Conservation (phyloP, 2,329 filamentous ascomycete species). For the Neonectria neomacrospora region DNA sequence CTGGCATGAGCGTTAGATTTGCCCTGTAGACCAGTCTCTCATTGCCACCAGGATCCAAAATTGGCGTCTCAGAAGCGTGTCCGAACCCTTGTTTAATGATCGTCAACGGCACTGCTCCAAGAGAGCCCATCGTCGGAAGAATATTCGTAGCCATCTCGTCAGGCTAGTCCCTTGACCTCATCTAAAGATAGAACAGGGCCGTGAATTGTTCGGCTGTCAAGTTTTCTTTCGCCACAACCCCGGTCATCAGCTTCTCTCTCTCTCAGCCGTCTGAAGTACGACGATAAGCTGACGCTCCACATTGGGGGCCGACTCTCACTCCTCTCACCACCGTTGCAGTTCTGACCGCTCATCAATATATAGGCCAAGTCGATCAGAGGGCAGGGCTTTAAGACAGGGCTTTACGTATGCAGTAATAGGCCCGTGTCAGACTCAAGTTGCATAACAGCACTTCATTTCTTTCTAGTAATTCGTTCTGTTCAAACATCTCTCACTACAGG, state of each 20-base stretch:
- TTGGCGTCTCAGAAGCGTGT: conserved; percentile 25
- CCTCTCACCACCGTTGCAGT: background rate
- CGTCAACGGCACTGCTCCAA: conserved; percentile 8
- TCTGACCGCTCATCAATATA: background rate
- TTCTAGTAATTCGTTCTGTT: background rate
- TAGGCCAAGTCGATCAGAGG: too few relatives aligned
- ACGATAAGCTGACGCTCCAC: conserved; percentile 28
- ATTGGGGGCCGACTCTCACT: conserved; percentile 1
- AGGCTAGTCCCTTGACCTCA: background rate
- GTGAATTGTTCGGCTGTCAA: conserved; percentile 3
- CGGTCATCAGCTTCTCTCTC: background rate
- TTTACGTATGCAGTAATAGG: background rate
- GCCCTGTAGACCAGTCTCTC: conserved; percentile 11
- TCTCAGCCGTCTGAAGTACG: background rate
- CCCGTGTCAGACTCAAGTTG: background rate
- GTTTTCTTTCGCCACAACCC: background rate
- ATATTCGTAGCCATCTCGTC: background rate
- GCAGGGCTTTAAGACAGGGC: background rate
- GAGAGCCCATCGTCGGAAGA: background rate
- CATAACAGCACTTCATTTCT: background rate
- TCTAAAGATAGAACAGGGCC: background rate
- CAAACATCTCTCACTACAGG: background rate
- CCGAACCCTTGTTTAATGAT: conserved; percentile 18
- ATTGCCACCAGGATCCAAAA: conserved; percentile 19
- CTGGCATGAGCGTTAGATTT: conserved; percentile 10